phyloP scores from a whole-genome alignment of 75 land plant species.

The Chamaecyparis obtusa region DNA sequence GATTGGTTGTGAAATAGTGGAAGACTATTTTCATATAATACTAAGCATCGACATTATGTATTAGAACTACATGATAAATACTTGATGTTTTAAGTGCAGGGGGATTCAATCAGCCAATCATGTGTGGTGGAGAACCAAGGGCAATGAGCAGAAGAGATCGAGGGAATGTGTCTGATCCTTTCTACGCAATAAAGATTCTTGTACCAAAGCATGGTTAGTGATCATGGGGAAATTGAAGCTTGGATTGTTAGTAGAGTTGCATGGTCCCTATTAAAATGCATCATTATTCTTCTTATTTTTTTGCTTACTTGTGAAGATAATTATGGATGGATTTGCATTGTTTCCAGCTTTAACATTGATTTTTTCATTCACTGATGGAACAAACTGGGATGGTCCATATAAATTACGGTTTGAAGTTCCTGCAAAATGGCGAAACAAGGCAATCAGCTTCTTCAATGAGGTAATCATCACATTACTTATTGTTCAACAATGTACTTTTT shows the following conservation, averaged over 20 bases:
- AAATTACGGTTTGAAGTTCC: constrained; percentile 70
- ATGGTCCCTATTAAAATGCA: neutral
- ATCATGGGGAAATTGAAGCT: neutral
- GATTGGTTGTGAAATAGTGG: neutral
- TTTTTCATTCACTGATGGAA: constrained; percentile 91
- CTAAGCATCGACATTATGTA: neutral
- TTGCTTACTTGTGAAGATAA: neutral
- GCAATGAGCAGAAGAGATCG: constrained; percentile 66
- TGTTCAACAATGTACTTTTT: neutral
- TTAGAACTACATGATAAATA: neutral
- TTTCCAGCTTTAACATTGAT: constrained; percentile 69
- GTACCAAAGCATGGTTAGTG: constrained; percentile 76
- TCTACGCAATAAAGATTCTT: constrained; percentile 73
- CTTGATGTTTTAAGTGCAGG: constrained; percentile 41
- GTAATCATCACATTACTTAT: constrained; percentile 23
- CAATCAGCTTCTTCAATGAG: constrained; percentile 74
- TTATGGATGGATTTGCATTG: neutral
- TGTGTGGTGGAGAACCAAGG: constrained; percentile 96
- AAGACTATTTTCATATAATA: neutral
- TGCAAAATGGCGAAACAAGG: constrained; percentile 50
- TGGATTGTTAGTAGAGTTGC: neutral
- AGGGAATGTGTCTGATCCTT: constrained; percentile 64
- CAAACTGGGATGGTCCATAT: constrained; percentile 92
- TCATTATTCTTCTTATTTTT: neutral
- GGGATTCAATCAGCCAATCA: constrained; percentile 94